Evolutionary conservation across 768 basidiomycete species (phyloP).

Genomic region (Asterophora lycoperdoides): DNA sequence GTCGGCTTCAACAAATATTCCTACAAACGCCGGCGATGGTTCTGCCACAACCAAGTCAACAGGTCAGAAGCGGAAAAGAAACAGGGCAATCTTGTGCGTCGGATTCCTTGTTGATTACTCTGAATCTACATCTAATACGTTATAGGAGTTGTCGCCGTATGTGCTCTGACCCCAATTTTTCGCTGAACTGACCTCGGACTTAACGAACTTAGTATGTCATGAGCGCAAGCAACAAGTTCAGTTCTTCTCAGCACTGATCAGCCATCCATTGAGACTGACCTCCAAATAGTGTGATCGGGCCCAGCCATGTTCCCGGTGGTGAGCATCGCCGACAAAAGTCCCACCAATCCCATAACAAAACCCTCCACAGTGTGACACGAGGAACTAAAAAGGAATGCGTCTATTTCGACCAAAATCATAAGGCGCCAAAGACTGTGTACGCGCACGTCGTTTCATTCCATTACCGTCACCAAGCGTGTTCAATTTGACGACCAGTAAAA

Average conservation of each 20-base stretch:
- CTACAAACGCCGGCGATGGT: slow-evolving; percentile 6
- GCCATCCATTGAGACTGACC: background rate
- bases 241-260: background rate
- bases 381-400: slow-evolving; percentile 7
- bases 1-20: slow-evolving; percentile 10
- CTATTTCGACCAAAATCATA: slow-evolving; percentile 5
- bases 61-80: slow-evolving; percentile 14
- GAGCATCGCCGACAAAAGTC: background rate
- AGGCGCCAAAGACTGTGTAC: background rate
- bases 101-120: background rate
- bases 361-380: slow-evolving; percentile 1
- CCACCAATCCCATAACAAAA: background rate
- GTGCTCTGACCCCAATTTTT: background rate
- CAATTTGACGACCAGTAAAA: background rate
- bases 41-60: background rate
- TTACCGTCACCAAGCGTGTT: background rate
- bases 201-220: slow-evolving; percentile 11
- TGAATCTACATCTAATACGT: background rate
- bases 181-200: background rate
- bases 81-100: slow-evolving; percentile 15
- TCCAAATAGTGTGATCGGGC: slow-evolving; percentile 13
- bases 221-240: slow-evolving; percentile 18
- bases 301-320: slow-evolving; percentile 17
- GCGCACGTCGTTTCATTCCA: background rate
- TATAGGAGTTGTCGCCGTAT: slow-evolving; percentile 16